These are phyloP conservation scores for Gnaphalium uliginosum DNA, from an alignment of 129 eudicot species.

Conservation along the genomic window DNA sequence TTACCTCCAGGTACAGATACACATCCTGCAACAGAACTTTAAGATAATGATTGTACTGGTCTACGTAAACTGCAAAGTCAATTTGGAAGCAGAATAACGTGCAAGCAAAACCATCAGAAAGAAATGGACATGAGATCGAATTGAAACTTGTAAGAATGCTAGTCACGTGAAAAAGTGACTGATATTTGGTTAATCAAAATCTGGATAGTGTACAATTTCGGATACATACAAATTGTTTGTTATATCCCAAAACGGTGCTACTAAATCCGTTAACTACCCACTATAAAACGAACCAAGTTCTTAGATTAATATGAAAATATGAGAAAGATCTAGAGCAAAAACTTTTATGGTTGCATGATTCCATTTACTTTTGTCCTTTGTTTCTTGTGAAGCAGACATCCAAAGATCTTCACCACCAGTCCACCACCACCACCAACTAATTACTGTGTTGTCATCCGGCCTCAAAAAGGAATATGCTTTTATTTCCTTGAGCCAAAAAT, in stretches of 20 bases:
- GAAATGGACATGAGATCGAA: not conserved
- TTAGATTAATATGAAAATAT: slow-evolving; percentile 28
- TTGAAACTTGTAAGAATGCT: slow-evolving; percentile 8
- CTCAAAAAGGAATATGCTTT: slow-evolving; percentile 31
- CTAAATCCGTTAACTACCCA: slow-evolving; percentile 37
- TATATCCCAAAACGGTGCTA: slow-evolving; percentile 35
- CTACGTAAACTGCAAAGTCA: not conserved
- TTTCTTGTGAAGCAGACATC: slow-evolving; percentile 26
- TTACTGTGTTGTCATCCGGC: slow-evolving; percentile 25
- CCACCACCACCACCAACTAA: slow-evolving; percentile 33
- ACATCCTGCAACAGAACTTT: not conserved
- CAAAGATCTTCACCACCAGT: slow-evolving; percentile 25
- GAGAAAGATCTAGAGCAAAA: slow-evolving; percentile 22
- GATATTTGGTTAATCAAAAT: slow-evolving; percentile 43
- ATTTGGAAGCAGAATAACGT: not conserved
- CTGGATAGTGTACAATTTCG: not conserved
- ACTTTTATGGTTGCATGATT: slow-evolving; percentile 29
- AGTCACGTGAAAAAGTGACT: slow-evolving; percentile 29
- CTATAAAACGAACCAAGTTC: slow-evolving; percentile 45
- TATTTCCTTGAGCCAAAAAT: slow-evolving; percentile 36
- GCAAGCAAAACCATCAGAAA: not conserved
- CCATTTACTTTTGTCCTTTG: slow-evolving; percentile 30
- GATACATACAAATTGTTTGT: slow-evolving; percentile 48
- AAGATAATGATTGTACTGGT: not conserved
- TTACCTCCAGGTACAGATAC: not conserved